phyloP scores from a whole-genome alignment of 805 yeast genomes.

The Kluyveromyces nonfermentans region DNA sequence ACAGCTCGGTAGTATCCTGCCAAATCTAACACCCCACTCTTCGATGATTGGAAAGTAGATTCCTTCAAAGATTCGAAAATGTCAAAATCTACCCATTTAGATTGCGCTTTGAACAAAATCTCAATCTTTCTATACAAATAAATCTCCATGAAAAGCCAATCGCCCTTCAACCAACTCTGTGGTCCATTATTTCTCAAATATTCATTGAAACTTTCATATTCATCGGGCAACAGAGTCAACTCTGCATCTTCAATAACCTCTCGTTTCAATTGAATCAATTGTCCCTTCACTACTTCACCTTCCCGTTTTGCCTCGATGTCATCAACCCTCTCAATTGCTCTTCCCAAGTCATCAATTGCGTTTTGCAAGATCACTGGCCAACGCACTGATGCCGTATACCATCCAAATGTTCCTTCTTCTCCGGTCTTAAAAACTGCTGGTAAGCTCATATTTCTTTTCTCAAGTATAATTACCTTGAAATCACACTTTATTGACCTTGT shows the following conservation, averaged over 20 bases:
- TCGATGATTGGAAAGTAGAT: conserved; percentile 65
- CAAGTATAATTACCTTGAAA: too few relatives aligned
- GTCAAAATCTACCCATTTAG: conserved; percentile 47
- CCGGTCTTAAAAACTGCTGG: conserved; percentile 46
- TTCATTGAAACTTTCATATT: conserved; percentile 47
- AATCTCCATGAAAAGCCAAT: conserved; percentile 88
- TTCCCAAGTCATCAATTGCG: conserved; percentile 51
- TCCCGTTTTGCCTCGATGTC: conserved; percentile 31
- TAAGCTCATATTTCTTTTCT: conserved; percentile 7
- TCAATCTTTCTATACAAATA: conserved; percentile 66
- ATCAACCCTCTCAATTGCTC: conserved; percentile 23
- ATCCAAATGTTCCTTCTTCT: conserved; percentile 74
- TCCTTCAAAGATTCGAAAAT: conserved; percentile 63
- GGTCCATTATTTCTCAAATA: conserved; percentile 27
- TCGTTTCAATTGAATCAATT: conserved; percentile 36
- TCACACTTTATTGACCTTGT: neutral
- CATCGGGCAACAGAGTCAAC: conserved; percentile 38
- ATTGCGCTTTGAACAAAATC: conserved; percentile 31
- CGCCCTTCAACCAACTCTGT: conserved; percentile 71
- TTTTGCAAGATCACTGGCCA: conserved; percentile 81
- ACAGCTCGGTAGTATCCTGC: conserved; percentile 52
- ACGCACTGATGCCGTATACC: conserved; percentile 63
- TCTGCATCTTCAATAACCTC: conserved; percentile 36
- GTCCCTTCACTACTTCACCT: conserved; percentile 36
- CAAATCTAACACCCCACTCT: conserved; percentile 70